Conservation (phyloP, 140 eudicot genomes). For the Oenanthe javanica region DNA sequence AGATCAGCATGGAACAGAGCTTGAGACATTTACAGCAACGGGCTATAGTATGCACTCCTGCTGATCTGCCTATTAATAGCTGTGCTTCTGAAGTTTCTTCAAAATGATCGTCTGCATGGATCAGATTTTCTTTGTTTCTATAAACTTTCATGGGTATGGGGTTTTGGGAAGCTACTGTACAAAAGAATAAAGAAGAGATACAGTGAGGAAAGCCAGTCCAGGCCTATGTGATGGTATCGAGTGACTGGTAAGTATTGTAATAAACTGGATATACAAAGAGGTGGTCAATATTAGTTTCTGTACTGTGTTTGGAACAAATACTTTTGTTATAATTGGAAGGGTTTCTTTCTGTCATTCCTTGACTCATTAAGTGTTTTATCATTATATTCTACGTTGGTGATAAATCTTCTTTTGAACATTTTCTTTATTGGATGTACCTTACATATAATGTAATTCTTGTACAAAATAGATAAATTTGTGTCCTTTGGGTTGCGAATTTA, state of each 20-base stretch:
- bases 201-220: conserved; percentile 41
- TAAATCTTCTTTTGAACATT: background rate
- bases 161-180: conserved; percentile 8
- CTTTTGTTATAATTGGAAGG: background rate
- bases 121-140: background rate
- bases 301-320: background rate
- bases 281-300: background rate
- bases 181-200: conserved; percentile 2
- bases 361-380: background rate
- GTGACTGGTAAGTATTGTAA: conserved; percentile 34
- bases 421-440: background rate
- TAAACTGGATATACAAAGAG: background rate
- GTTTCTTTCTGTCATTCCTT: background rate
- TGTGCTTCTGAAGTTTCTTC: conserved; percentile 66
- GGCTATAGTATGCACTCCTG: conserved; percentile 76
- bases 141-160: background rate
- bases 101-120: conserved; percentile 26
- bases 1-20: conserved; percentile 97
- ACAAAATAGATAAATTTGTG: background rate
- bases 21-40: conserved; percentile 83
- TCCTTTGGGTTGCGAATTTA: background rate
- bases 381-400: background rate
- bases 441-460: background rate
- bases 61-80: conserved; percentile 44
- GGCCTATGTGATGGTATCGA: conserved; percentile 37